Evolutionary conservation across 495 filamentous ascomycete genomes (phyloP).

Genomic region (Neurospora sp.): DNA sequence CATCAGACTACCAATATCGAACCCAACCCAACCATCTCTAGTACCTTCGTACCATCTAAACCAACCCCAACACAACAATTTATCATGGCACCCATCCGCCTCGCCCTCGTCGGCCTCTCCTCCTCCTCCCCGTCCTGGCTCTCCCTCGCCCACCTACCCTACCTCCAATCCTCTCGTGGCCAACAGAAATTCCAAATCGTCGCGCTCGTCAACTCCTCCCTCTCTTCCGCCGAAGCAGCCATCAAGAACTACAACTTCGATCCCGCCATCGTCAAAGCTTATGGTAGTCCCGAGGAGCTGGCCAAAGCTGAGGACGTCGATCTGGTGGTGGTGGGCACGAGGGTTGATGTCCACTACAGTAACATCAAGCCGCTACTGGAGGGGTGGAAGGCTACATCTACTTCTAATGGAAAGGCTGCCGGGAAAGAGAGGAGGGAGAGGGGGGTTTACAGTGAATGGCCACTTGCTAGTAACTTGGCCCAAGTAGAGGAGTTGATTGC

Average conservation of each 20-base stretch:
- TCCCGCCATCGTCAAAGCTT: constrained; percentile 31
- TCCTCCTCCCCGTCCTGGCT: constrained; percentile 42
- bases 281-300: constrained; percentile 42
- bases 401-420: not conserved
- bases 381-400: constrained; percentile 38
- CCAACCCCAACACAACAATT: not conserved
- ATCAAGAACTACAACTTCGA: constrained; percentile 35
- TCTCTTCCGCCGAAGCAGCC: constrained; percentile 37
- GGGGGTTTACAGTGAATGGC: constrained; percentile 50
- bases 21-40: too few species aligned
- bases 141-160: constrained; percentile 45
- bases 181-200: constrained; percentile 42
- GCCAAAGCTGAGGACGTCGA: constrained; percentile 41
- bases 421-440: not conserved
- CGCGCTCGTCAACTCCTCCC: constrained; percentile 49
- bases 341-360: constrained; percentile 44
- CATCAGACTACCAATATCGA: too few species aligned
- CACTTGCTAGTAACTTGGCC: constrained; percentile 27
- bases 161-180: constrained; percentile 33
- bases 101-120: constrained; percentile 51
- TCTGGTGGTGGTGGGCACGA: constrained; percentile 45
- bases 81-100: constrained; percentile 34
- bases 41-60: too few species aligned
- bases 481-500: constrained; percentile 33
- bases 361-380: constrained; percentile 30